phyloP scores from a whole-genome alignment of 305 asterid species.

The Andrographis paniculata region DNA sequence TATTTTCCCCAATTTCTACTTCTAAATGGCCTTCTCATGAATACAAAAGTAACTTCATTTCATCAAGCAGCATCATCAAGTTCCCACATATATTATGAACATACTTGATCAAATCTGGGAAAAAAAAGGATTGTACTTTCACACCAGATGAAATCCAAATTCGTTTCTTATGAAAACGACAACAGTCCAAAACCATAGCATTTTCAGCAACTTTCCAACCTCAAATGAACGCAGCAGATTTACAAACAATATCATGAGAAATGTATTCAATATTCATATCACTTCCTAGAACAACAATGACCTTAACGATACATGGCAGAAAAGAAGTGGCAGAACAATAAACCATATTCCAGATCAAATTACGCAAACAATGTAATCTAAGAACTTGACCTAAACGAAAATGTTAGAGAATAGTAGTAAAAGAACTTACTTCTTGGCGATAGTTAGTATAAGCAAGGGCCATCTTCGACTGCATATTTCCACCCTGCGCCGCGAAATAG shows the following conservation, averaged over 20 bases:
- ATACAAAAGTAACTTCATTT: neutral
- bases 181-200: neutral
- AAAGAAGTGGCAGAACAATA: neutral
- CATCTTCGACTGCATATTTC: slow-evolving; percentile 88
- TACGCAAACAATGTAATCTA: too few relatives aligned
- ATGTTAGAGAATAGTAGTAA: too few relatives aligned
- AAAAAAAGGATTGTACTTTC: neutral
- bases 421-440: slow-evolving; percentile 65
- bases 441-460: slow-evolving; percentile 59
- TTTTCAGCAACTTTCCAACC: neutral
- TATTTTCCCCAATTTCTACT: neutral
- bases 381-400: too few relatives aligned
- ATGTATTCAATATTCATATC: neutral
- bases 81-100: neutral
- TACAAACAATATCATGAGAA: neutral
- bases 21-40: neutral
- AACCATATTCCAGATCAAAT: neutral
- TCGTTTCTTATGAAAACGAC: neutral
- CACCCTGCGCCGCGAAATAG: slow-evolving; percentile 74
- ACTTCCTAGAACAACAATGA: neutral
- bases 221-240: neutral
- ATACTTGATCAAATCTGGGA: neutral
- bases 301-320: neutral
- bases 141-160: neutral
- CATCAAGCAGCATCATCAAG: neutral